Conservation (phyloP, 2,329 filamentous ascomycete species). For the Aspergillus sp. region DNA sequence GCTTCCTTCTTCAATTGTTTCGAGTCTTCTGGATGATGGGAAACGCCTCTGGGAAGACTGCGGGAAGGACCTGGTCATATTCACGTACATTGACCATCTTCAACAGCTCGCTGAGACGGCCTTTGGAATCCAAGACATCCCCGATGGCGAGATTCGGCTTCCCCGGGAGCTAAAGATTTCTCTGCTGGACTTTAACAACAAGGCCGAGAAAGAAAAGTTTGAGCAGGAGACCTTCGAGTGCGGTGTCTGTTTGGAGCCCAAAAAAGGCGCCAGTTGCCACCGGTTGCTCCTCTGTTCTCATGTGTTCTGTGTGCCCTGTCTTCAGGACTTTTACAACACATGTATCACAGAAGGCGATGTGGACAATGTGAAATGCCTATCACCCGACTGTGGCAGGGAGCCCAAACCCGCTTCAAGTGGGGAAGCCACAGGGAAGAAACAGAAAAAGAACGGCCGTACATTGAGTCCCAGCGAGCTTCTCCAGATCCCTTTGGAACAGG, state of each 20-base stretch:
- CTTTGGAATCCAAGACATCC: constrained; percentile 49
- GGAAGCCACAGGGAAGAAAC: constrained; percentile 37
- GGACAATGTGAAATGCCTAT: constrained; percentile 73
- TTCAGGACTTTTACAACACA: constrained; percentile 85
- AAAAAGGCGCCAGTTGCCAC: constrained; percentile 81
- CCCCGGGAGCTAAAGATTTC: constrained; percentile 60
- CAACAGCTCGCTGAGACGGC: constrained; percentile 58
- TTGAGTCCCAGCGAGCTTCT: constrained; percentile 82
- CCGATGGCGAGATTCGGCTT: constrained; percentile 47
- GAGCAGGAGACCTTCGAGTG: constrained; percentile 84
- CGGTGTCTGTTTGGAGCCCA: constrained; percentile 85
- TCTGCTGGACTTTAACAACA: constrained; percentile 75
- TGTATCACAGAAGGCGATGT: constrained; percentile 86
- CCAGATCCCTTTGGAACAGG: constrained; percentile 69
- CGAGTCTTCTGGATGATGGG: constrained; percentile 49
- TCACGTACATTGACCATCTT: constrained; percentile 60
- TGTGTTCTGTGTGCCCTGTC: constrained; percentile 85
- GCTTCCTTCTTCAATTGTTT: constrained; percentile 49
- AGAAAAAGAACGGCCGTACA: constrained; percentile 63
- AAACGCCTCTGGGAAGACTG: constrained; percentile 59
- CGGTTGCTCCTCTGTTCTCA: constrained; percentile 80
- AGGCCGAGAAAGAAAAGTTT: constrained; percentile 72
- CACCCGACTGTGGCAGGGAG: constrained; percentile 73
- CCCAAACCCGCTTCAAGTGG: constrained; percentile 32
- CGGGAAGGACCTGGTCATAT: constrained; percentile 57